Conservation (phyloP, 163 green algal species). For the Volvox carteri region DNA sequence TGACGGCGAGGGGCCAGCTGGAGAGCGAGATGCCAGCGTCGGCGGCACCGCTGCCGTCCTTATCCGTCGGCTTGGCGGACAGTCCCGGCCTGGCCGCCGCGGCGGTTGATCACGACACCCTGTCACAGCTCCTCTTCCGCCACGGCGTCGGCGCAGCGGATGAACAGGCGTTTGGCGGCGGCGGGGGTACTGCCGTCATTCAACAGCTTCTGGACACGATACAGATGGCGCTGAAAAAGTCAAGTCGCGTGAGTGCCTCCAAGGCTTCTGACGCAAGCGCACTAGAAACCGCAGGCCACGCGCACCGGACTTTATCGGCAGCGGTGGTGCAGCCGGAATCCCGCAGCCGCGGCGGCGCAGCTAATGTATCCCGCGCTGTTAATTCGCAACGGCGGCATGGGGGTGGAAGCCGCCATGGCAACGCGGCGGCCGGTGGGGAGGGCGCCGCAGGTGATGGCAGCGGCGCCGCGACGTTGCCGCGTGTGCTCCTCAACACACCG, state of each 20-base stretch:
- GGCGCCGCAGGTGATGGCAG: background rate
- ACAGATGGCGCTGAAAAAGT: conserved; percentile 34
- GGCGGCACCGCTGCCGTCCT: background rate
- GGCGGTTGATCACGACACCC: background rate
- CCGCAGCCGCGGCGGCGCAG: background rate
- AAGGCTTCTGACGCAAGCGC: background rate
- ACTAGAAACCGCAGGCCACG: background rate
- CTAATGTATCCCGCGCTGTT: background rate
- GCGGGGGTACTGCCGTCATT: background rate
- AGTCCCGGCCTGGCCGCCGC: background rate
- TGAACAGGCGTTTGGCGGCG: background rate
- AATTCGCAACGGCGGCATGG: background rate
- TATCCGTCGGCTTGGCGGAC: background rate
- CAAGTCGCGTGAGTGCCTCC: conserved; percentile 12
- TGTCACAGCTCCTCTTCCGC: conserved; percentile 2
- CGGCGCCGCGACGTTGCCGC: background rate
- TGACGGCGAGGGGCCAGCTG: too few relatives aligned
- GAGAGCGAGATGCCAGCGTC: conserved; percentile 23
- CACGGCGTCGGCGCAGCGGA: background rate
- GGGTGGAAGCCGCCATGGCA: background rate
- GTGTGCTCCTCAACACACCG: background rate
- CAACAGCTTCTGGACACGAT: conserved; percentile 54
- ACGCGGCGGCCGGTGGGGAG: background rate
- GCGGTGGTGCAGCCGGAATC: background rate
- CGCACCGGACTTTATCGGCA: background rate